Base-by-base conservation (phyloP, 2,329 filamentous ascomycete species). In the Ophiostoma fasciatum region DNA sequence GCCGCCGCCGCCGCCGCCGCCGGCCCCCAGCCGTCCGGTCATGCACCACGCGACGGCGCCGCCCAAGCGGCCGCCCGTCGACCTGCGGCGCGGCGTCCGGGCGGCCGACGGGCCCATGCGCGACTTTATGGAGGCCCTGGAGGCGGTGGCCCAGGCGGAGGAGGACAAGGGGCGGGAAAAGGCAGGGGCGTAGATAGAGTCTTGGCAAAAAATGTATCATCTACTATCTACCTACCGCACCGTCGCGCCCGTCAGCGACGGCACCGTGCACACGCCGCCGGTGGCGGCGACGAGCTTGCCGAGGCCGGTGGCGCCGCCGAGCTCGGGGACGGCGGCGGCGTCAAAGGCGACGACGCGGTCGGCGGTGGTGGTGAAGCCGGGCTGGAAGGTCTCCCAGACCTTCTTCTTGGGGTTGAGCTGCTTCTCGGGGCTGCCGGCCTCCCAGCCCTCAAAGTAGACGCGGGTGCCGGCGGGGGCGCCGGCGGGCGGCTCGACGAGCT, bases 361-460 rank as follows among this genome's bases (percentile, higher is more conserved):
- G 7, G 79, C 78, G 2, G 80, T 93, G 7, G 88, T 98, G 21
- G 82, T 93, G 63, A 96, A 96, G 0, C 88, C 90, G 1, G 87
- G 85, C 68, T 96, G 88, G 61, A 94, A 83, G 9, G 71, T 83
- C 68, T 98, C 90, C 87, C 88, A 96, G 42, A 96, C 66, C 77
- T 96, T 96, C 77, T 96, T 98, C 78, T 98, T 98, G 40, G 90
- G 90, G 69, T 96, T 98, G 39, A 98, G 70, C 35, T 88, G 74
- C 43, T 78, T 79, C 69, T 98, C 90, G 0, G 90, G 85, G 66
- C 93, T 82, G 41, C 84, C 87, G 41, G 84, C 87, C 57, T 83
- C 70, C 78, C 83, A 98, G 32, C 90, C 90, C 55, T 96, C 82
- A 54, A 98, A 98, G 68, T 69, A 87, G 35, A 96, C 82, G 12